phyloP scores from a whole-genome alignment of 2,329 filamentous ascomycete genomes.

The Periconia digitata region DNA sequence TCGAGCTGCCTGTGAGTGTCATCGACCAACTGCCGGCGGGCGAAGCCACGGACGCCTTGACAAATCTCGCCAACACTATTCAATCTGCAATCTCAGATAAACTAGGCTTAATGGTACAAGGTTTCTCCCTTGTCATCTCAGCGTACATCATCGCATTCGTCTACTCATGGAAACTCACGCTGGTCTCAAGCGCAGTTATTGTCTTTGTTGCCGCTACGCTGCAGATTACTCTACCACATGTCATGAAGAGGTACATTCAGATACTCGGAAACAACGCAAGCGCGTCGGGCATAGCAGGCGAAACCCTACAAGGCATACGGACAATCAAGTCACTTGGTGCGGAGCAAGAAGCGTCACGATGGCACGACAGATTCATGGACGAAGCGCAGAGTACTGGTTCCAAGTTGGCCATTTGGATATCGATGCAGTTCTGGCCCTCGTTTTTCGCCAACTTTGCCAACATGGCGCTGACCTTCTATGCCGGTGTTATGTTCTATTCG shows the following conservation, averaged over 20 bases:
- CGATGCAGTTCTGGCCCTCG: slow-evolving; percentile 5
- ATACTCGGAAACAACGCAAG: not conserved
- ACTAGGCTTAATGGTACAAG: slow-evolving; percentile 47
- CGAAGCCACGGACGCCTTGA: slow-evolving; percentile 50
- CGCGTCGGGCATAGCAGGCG: slow-evolving; percentile 2
- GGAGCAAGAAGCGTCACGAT: slow-evolving; percentile 4
- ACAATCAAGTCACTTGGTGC: slow-evolving; percentile 7
- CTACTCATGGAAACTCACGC: slow-evolving; percentile 52
- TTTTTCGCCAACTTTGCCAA: slow-evolving; percentile 6
- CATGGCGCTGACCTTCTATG: slow-evolving; percentile 9
- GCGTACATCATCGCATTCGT: slow-evolving; percentile 42
- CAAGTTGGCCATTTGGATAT: slow-evolving; percentile 5
- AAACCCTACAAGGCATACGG: slow-evolving; percentile 1
- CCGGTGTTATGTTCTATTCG: not conserved
- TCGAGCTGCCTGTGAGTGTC: slow-evolving; percentile 48
- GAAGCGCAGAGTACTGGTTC: slow-evolving; percentile 3
- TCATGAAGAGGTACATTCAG: slow-evolving; percentile 1
- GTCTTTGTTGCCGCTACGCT: slow-evolving; percentile 1
- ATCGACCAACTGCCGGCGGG: slow-evolving; percentile 50
- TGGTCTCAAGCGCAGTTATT: slow-evolving; percentile 44
- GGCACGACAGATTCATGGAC: slow-evolving; percentile 4
- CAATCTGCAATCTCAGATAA: slow-evolving; percentile 55
- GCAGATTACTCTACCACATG: not conserved
- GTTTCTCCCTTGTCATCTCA: slow-evolving; percentile 43
- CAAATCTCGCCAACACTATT: slow-evolving; percentile 50